Evolutionary conservation across 768 basidiomycete genomes (phyloP), one percentile per base, ranked within the genome.

Genomic region (Leccinum boreale): DNA sequence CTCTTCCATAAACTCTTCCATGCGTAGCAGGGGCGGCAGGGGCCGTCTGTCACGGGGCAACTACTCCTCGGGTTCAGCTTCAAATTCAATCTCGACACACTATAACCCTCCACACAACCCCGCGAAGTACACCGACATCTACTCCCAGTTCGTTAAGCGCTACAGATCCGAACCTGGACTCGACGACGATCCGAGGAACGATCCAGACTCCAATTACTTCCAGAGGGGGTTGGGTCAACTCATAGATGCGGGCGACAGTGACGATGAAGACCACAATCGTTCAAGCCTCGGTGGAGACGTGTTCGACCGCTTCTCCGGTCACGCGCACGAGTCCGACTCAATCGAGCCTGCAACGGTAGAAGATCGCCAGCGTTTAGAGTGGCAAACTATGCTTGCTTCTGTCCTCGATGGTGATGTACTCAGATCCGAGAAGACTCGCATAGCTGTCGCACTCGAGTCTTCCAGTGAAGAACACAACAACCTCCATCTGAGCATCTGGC

Each of bases 361-460:
- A 65, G 89, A 93, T 67, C 80, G 83, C 60, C 90, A 94, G 65
- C 80, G 95, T 26, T 73, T 95, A 50, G 94, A 97, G 73, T 98
- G 97, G 97, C 94, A 95, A 73, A 89, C 89, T 17, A 89, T 98
- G 86, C 84, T 98, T 31, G 85, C 92, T 12, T 96, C 94, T 29
- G 96, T 98, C 24, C 80, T 99, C 48, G 85, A 85, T 29, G 95
- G 97, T 10, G 95, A 98, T 66, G 94, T 99, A 11, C 83, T 99
- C 62, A 92, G 89, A 70, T 90, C 92, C 1, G 97, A 98, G 76
- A 97, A 94, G 75, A 90, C 90, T 24, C 85, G 97, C 56, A 94
- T 98, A 58, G 89, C 90, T 28, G 86, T 85, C 49, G 90, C 85
- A 15, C 76, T 93, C 51, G 85, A 88, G 61, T 82, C 85, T 21